phyloP scores from a whole-genome alignment of 2,329 filamentous ascomycete genomes.

The Falciphora oryzae region DNA sequence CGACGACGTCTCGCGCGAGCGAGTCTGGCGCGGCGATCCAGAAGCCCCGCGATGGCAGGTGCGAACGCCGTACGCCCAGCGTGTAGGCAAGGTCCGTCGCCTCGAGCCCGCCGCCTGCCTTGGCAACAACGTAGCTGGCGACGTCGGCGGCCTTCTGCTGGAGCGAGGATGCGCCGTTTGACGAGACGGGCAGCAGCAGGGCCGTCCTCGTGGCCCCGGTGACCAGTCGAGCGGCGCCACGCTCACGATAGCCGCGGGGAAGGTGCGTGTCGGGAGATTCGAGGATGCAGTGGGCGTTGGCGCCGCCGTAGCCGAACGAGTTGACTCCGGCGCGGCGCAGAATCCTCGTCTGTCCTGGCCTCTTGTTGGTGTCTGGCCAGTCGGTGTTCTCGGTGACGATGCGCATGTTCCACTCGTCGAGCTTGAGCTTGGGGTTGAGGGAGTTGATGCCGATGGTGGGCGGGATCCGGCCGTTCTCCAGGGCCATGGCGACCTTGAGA shows the following conservation, averaged over 20 bases:
- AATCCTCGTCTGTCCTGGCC: too few species aligned
- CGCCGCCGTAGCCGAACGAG: constrained; percentile 22
- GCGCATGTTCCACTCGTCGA: constrained; percentile 15
- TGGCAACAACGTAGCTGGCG: too few species aligned
- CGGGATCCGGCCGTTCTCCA: constrained; percentile 21
- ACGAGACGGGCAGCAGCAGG: too few species aligned
- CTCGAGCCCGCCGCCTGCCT: too few species aligned
- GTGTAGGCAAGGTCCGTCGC: not conserved
- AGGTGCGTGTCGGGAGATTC: constrained; percentile 5
- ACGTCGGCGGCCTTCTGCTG: too few species aligned
- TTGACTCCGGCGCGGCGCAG: constrained; percentile 17
- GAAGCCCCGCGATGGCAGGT: not conserved
- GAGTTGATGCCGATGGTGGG: constrained; percentile 17
- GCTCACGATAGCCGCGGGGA: too few species aligned
- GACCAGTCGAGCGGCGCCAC: too few species aligned
- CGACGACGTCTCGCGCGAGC: not conserved
- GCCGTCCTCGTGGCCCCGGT: too few species aligned
- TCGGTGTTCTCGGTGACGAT: not conserved
- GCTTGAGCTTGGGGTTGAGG: constrained; percentile 21
- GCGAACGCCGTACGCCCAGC: not conserved
- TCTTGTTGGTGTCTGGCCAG: too few species aligned
- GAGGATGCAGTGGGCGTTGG: constrained; percentile 23
- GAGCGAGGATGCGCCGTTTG: too few species aligned
- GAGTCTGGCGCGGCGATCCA: not conserved
- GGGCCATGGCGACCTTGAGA: constrained; percentile 20